Evolutionary conservation across 2,329 filamentous ascomycete species (phyloP).

Genomic region (Monilinia aucupariae): DNA sequence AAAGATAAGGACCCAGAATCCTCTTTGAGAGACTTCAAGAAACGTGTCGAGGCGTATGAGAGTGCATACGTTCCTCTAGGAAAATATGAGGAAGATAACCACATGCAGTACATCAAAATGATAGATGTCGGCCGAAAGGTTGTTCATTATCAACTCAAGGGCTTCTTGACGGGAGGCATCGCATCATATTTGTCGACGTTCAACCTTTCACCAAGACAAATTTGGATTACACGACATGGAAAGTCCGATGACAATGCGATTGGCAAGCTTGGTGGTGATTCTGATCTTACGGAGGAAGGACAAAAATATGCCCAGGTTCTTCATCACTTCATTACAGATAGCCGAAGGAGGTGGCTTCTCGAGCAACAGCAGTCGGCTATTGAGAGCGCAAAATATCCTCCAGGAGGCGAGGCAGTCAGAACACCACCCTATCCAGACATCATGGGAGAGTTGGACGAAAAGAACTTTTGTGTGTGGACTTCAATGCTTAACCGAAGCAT

Average conservation of each 20-base stretch:
- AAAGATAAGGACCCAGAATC: conserved; percentile 83
- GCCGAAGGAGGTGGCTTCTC: conserved; percentile 75
- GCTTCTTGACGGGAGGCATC: conserved; percentile 86
- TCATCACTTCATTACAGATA: conserved; percentile 74
- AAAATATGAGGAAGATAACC: conserved; percentile 81
- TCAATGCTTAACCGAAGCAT: conserved; percentile 91
- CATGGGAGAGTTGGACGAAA: conserved; percentile 62
- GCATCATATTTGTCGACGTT: conserved; percentile 96
- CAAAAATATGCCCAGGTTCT: conserved; percentile 73
- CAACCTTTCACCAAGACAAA: conserved; percentile 89
- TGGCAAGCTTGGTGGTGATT: conserved; percentile 88
- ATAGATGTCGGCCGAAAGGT: conserved; percentile 95
- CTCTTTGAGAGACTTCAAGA: conserved; percentile 85
- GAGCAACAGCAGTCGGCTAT: conserved; percentile 72
- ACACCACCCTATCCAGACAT: conserved; percentile 93
- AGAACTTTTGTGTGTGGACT: conserved; percentile 97
- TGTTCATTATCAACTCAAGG: conserved; percentile 81
- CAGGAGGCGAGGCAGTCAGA: conserved; percentile 72
- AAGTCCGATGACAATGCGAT: conserved; percentile 82
- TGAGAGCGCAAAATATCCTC: conserved; percentile 70
- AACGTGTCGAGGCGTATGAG: conserved; percentile 86
- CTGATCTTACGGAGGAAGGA: conserved; percentile 74
- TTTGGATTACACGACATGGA: conserved; percentile 96
- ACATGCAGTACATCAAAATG: conserved; percentile 93
- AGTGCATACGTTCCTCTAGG: conserved; percentile 90